phyloP scores from a whole-genome alignment of 2,329 filamentous ascomycete species.

The Ceratocystis variospora region DNA sequence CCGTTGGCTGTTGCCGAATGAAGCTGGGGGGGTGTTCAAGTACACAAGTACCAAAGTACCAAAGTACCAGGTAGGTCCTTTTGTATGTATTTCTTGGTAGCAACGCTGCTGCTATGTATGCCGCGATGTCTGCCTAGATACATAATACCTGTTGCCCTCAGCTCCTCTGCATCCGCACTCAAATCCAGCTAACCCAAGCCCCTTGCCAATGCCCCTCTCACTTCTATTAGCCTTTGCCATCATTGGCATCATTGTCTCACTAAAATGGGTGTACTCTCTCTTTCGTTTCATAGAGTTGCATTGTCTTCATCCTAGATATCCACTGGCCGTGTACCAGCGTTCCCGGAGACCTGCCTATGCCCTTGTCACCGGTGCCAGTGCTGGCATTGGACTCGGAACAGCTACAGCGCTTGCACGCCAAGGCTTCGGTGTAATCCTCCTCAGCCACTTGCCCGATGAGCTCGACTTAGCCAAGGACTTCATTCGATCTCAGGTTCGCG shows the following conservation, averaged over 20 bases:
- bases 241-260: not conserved
- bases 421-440: conserved; percentile 27
- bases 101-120: too few species aligned
- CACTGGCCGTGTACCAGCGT: conserved; percentile 21
- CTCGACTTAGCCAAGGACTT: not conserved
- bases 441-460: conserved; percentile 16
- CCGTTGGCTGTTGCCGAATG: too few species aligned
- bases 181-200: not conserved
- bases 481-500: not conserved
- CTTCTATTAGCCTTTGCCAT: not conserved
- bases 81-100: not conserved
- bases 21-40: not conserved
- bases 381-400: conserved; percentile 27
- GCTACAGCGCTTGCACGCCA: conserved; percentile 25
- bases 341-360: conserved; percentile 22
- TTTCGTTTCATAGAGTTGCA: not conserved
- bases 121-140: too few species aligned
- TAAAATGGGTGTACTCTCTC: conserved; percentile 13
- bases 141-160: not conserved
- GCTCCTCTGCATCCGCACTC: not conserved
- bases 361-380: conserved; percentile 27
- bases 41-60: not conserved
- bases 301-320: not conserved
- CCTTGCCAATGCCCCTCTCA: not conserved
- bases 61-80: not conserved